Conservation (phyloP, 441 rosid genomes). For the Geranium incanum region DNA sequence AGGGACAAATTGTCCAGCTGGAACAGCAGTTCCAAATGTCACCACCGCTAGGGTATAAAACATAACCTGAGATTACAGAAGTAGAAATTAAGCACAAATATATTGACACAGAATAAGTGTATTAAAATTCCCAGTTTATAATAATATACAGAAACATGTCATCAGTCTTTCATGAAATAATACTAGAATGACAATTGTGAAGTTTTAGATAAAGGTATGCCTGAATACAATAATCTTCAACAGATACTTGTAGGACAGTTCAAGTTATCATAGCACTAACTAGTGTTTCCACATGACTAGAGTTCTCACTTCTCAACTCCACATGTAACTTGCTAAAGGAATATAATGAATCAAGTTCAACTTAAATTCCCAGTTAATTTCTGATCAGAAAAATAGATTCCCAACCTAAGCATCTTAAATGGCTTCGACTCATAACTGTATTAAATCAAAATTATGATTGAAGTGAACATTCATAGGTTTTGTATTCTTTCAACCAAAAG, state of each 20-base stretch:
- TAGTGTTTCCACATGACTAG: background rate
- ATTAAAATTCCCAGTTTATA: background rate
- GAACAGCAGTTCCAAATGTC: conserved; percentile 96
- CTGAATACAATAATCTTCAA: background rate
- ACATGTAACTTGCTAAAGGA: background rate
- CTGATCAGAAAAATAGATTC: too few species aligned
- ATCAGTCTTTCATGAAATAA: background rate
- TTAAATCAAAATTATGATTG: background rate
- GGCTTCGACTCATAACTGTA: background rate
- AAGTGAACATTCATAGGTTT: background rate
- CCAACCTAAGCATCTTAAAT: background rate
- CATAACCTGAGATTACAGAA: conserved; percentile 59
- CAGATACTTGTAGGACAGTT: background rate
- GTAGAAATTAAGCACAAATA: conserved; percentile 7
- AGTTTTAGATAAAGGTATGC: background rate
- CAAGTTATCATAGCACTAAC: background rate
- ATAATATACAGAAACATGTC: background rate
- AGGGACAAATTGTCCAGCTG: conserved; percentile 98
- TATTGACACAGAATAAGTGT: background rate
- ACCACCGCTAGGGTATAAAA: conserved; percentile 87
- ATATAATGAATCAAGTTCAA: background rate
- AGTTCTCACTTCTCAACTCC: background rate
- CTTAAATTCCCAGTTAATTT: background rate
- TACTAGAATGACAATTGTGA: background rate
- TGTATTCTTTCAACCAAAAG: background rate